Conservation (phyloP, 495 filamentous ascomycete genomes). For the Oidiodendron maius region DNA sequence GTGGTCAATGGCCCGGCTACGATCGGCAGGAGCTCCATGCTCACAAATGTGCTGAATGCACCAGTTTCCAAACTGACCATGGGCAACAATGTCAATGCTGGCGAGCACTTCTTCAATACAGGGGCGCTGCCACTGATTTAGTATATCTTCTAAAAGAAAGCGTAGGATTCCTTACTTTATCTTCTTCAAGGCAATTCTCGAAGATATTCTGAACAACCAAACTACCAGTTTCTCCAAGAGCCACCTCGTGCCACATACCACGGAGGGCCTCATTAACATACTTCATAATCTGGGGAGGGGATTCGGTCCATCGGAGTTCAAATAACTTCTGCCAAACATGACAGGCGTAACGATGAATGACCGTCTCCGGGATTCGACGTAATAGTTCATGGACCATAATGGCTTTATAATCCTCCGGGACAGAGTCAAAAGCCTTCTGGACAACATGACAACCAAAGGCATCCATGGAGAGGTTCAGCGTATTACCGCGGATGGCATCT, state of each 20-base stretch:
- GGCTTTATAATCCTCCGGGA: conserved; percentile 95
- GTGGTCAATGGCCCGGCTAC: conserved; percentile 89
- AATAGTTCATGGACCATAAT: conserved; percentile 97
- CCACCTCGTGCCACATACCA: conserved; percentile 99
- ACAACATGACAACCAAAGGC: conserved; percentile 97
- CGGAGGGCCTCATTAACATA: conserved; percentile 93
- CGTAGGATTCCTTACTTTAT: conserved; percentile 63
- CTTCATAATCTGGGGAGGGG: conserved; percentile 96
- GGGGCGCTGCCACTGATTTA: conserved; percentile 60
- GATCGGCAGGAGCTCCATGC: conserved; percentile 86
- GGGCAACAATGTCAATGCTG: conserved; percentile 91
- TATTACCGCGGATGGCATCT: conserved; percentile 90
- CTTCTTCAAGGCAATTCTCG: conserved; percentile 96
- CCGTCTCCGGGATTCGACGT: conserved; percentile 92
- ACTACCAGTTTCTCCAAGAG: conserved; percentile 92
- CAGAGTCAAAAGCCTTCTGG: conserved; percentile 96
- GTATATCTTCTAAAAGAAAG: conserved; percentile 14
- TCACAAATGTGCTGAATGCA: conserved; percentile 99
- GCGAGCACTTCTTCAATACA: conserved; percentile 94
- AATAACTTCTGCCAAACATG: conserved; percentile 99
- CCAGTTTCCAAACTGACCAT: conserved; percentile 99
- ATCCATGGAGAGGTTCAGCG: conserved; percentile 92
- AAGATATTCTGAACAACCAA: conserved; percentile 99
- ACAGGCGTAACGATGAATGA: conserved; percentile 96
- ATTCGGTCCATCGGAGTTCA: conserved; percentile 89